These are phyloP conservation scores for Glycine tomentella DNA, from an alignment of 306 rosid species.

Conservation along the genomic window DNA sequence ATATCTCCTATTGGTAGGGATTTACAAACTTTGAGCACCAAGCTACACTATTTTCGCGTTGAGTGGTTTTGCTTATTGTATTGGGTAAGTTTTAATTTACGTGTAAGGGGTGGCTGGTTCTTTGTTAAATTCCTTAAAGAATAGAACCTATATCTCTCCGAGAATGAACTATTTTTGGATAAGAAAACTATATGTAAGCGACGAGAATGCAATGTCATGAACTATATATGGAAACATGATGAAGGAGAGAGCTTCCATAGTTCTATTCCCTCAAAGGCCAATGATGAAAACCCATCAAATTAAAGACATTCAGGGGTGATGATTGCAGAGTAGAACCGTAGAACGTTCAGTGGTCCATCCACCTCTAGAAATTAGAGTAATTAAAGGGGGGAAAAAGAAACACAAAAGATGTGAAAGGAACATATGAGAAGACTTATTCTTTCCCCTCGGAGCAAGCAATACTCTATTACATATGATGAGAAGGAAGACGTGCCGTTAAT, in stretches of 20 bases:
- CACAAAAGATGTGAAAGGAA: neutral
- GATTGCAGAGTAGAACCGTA: no score
- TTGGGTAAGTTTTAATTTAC: no score
- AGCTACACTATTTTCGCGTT: no score
- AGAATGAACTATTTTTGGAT: no score
- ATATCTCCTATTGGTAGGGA: no score
- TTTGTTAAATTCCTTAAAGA: no score
- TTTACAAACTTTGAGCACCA: no score
- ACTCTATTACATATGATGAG: constrained; percentile 8
- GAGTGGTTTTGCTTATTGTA: no score
- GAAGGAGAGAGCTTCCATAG: neutral
- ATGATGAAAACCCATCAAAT: constrained; percentile 14
- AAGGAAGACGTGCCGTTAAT: neutral
- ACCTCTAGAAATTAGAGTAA: neutral
- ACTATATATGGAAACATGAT: constrained; percentile 15
- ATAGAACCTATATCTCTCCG: no score
- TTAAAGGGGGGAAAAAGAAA: neutral
- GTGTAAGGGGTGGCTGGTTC: no score
- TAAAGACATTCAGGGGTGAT: neutral
- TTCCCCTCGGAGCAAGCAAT: constrained; percentile 31
- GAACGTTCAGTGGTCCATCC: constrained; percentile 43
- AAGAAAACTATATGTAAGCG: no score
- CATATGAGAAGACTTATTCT: constrained; percentile 22
- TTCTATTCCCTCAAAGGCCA: neutral
- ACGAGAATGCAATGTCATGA: constrained; percentile 11